phyloP scores from a whole-genome alignment of 1,284 basidiomycete genomes.

The Coniophora puteana region DNA sequence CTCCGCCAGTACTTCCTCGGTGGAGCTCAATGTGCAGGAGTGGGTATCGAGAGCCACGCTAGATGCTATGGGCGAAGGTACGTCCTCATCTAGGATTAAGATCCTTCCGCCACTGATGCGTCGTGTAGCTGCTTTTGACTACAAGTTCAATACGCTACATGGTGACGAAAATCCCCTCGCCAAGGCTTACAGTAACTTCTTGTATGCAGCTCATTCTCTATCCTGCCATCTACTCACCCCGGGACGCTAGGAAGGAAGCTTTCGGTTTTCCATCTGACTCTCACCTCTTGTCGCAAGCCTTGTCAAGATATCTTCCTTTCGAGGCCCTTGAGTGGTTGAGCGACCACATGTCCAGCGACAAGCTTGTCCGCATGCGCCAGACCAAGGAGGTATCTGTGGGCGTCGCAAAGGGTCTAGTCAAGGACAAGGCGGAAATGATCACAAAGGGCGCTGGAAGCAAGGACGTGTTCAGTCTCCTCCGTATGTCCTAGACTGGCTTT shows the following conservation, averaged over 20 bases:
- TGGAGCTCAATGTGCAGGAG: conserved; percentile 35
- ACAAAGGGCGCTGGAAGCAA: conserved; percentile 24
- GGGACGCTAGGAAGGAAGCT: conserved; percentile 12
- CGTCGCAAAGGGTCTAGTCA: conserved; percentile 37
- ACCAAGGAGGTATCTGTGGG: conserved; percentile 20
- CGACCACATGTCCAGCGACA: conserved; percentile 31
- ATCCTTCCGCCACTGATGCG: not conserved
- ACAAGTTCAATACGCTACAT: conserved; percentile 33
- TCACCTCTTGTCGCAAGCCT: conserved; percentile 18
- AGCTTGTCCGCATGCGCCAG: conserved; percentile 32
- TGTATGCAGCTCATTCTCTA: conserved; percentile 28
- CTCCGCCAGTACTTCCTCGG: conserved; percentile 22
- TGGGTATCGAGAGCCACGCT: conserved; percentile 40
- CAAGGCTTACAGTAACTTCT: conserved; percentile 27
- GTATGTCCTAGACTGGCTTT: conserved; percentile 20
- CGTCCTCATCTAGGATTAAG: not conserved
- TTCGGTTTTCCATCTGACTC: conserved; percentile 20
- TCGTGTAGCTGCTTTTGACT: conserved; percentile 38
- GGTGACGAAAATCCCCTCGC: conserved; percentile 34
- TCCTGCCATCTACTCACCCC: conserved; percentile 10
- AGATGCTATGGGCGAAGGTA: conserved; percentile 45
- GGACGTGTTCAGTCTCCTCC: conserved; percentile 42
- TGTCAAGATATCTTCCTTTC: conserved; percentile 17
- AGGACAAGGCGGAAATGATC: conserved; percentile 35
- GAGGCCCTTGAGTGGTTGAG: conserved; percentile 33